Evolutionary conservation across 805 yeast genomes (phyloP), one percentile per base, ranked within the genome.

Genomic region (Yarrowia bubula): DNA sequence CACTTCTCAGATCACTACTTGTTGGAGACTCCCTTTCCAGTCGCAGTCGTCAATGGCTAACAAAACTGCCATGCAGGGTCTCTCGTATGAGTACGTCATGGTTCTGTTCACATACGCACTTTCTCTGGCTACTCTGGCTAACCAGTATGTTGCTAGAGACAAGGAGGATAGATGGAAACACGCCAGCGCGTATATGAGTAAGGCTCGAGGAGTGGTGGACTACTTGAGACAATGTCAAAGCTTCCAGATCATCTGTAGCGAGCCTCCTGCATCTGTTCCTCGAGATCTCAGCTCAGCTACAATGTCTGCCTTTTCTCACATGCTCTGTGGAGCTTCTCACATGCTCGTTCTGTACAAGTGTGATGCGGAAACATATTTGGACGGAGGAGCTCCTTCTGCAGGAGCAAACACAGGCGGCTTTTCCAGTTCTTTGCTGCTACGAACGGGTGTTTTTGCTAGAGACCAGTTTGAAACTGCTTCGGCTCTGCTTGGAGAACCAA

Each of bases 361-460:
- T 14, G 71, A 57, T 35, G 41, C 57, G 18, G 69, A 67, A 53
- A 51, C 67, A 42, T 67, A 48, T 13, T 11, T 48, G 55, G 55
- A 48, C 8, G 55, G 55, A 3, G 55, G 55, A 13, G 55, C 55
- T 17, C 55, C 55, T 11, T 33, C 55, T 18, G 55, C 55, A 1
- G 55, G 55, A 2, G 32, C 55, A 28, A 48, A 48, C 14, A 33
- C 55, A 1, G 55, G 55, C 1, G 55, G 55, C 4, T 47, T 53
- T 14, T 58, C 64, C 18, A 46, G 67, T 35, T 53, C 66, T 8
- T 67, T 75, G 32, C 70, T 74, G 65, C 58, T 70, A 14, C 69
- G 77, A n/a, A 68, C 73, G 1, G 71, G 77, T 8, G 73, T 75
- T 39, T 73, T 65, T 61, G 74, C 75, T 0, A 67, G 68, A 28